phyloP scores from a whole-genome alignment of 169 alveolate genomes.

The Toxoplasma gondii region DNA sequence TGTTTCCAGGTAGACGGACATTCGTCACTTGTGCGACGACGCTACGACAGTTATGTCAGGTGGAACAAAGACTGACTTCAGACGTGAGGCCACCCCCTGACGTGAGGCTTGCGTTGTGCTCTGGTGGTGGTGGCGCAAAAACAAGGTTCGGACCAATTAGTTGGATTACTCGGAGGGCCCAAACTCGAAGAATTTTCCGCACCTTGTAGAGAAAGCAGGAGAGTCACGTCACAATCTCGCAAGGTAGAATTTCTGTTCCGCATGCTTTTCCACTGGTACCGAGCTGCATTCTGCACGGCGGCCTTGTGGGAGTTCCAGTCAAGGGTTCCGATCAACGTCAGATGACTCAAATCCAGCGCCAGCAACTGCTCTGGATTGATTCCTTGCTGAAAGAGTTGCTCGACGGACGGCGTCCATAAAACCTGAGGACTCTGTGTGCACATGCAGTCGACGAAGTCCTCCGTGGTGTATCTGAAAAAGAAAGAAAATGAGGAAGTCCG shows the following conservation, averaged over 20 bases:
- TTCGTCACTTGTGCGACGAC: too few relatives aligned
- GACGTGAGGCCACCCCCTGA: too few relatives aligned
- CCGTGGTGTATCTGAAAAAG: background rate
- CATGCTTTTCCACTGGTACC: background rate
- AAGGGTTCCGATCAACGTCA: background rate
- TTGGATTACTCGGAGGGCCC: too few relatives aligned
- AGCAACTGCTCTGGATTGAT: background rate
- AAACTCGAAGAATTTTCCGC: background rate
- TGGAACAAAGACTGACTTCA: too few relatives aligned
- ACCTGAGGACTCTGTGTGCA: conserved; percentile 25
- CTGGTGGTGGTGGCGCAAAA: too few relatives aligned
- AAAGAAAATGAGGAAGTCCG: background rate
- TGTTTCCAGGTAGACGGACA: too few relatives aligned
- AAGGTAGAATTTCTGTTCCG: background rate
- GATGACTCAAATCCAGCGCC: background rate
- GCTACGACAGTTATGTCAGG: too few relatives aligned
- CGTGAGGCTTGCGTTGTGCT: too few relatives aligned
- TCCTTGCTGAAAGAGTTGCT: background rate
- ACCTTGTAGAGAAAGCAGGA: conserved; percentile 27
- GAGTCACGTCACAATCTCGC: background rate
- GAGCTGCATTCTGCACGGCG: background rate
- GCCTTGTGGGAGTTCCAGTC: conserved; percentile 30
- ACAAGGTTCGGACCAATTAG: too few relatives aligned
- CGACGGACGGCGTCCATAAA: background rate
- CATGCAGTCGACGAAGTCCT: background rate